Evolutionary conservation across 306 rosid genomes (phyloP).

Genomic region (Senna siamea): DNA sequence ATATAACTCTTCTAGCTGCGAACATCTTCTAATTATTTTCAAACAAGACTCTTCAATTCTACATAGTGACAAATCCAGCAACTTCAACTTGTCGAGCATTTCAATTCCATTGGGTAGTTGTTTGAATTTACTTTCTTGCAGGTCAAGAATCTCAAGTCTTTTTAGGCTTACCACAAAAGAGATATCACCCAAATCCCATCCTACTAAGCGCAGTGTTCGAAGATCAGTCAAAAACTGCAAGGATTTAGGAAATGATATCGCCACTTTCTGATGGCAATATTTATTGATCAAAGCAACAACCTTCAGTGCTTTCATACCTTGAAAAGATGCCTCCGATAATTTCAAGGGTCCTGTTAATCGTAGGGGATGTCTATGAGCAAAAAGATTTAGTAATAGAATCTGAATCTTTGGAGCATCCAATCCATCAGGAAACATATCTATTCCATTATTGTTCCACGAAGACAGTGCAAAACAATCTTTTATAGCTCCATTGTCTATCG

Average conservation of each 20-base stretch:
- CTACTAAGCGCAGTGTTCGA: not conserved
- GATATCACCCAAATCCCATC: conserved; percentile 22
- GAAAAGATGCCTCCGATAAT: not conserved
- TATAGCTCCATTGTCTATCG: not conserved
- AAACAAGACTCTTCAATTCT: not conserved
- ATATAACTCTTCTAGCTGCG: conserved; percentile 28
- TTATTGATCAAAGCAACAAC: conserved; percentile 1
- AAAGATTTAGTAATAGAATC: not conserved
- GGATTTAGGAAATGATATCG: not conserved
- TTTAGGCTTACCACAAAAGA: conserved; percentile 6
- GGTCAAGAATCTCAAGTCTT: conserved; percentile 9
- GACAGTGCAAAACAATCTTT: conserved; percentile 21
- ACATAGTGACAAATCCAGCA: conserved; percentile 12
- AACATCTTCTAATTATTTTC: conserved; percentile 18
- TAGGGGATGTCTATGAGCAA: not conserved
- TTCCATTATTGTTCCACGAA: conserved; percentile 10
- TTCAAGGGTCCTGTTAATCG: not conserved
- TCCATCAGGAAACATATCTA: not conserved
- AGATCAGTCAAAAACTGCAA: conserved; percentile 21
- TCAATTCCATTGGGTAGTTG: not conserved
- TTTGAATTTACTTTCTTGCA: not conserved
- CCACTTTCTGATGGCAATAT: not conserved
- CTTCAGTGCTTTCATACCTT: conserved; percentile 14
- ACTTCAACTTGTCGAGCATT: not conserved
- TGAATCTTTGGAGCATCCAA: conserved; percentile 16